Percentiles rank a stretch among this genome's conserved stretches.
Evolutionary conservation across 192 early-diverging fungal species (phyloP).

Genomic region (Glomus cerebriforme): DNA sequence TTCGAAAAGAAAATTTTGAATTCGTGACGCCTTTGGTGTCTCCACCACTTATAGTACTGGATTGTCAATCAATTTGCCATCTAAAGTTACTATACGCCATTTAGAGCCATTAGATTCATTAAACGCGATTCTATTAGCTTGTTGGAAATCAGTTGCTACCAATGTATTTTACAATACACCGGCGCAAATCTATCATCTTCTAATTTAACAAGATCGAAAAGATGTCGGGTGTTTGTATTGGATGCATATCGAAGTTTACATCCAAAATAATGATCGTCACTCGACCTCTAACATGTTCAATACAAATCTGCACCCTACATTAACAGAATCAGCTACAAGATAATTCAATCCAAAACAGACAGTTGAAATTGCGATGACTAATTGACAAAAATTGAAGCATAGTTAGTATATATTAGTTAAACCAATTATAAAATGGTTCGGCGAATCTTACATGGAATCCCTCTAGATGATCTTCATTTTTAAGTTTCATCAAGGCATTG

Average conservation of each 20-base stretch:
- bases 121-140: constrained; percentile 89
- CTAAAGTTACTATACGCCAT: constrained; percentile 93
- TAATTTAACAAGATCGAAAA: constrained; percentile 88
- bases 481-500: constrained; percentile 66
- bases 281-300: constrained; percentile 89
- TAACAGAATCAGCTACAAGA: constrained; percentile 91
- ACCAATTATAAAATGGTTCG: background rate
- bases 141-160: constrained; percentile 78
- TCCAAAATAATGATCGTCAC: constrained; percentile 83
- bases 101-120: constrained; percentile 65
- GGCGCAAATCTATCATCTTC: constrained; percentile 70
- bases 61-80: constrained; percentile 88
- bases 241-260: constrained; percentile 61
- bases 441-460: constrained; percentile 67
- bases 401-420: no score
- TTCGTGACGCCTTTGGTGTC: constrained; percentile 89
- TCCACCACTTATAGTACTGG: constrained; percentile 94
- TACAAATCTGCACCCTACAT: constrained; percentile 82
- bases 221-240: constrained; percentile 74
- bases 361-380: constrained; percentile 92
- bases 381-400: no score
- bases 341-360: constrained; percentile 80
- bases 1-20: constrained; percentile 66
- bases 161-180: constrained; percentile 83
- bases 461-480: constrained; percentile 68